These are phyloP conservation scores for Fusarium anguioides DNA, from an alignment of 2,329 filamentous ascomycete species.

Conservation along the genomic window DNA sequence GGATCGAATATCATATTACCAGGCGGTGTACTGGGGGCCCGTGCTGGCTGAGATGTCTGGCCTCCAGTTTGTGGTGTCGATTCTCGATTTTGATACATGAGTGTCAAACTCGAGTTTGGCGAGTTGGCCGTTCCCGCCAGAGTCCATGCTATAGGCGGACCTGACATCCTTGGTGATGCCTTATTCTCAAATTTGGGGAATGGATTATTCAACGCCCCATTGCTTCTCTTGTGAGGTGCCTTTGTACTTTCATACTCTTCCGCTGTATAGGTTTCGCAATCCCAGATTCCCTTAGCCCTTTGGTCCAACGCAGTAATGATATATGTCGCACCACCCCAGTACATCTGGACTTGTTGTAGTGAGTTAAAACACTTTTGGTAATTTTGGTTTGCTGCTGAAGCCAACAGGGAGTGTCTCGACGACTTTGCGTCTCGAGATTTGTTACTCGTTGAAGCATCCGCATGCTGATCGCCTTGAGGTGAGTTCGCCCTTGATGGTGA, in stretches of 20 bases:
- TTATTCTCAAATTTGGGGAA: constrained; percentile 59
- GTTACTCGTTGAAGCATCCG: constrained; percentile 2
- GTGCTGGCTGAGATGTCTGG: constrained; percentile 20
- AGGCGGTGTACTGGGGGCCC: constrained; percentile 60
- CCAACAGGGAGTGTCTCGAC: constrained; percentile 79
- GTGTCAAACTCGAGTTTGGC: constrained; percentile 82
- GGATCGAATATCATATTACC: constrained; percentile 71
- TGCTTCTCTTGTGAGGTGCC: constrained; percentile 58
- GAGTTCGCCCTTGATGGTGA: constrained; percentile 68
- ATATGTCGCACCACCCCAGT: constrained; percentile 89
- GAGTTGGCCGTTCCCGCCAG: constrained; percentile 90
- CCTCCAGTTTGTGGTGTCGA: not conserved
- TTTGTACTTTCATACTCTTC: constrained; percentile 84
- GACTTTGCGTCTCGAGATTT: constrained; percentile 50
- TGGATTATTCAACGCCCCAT: constrained; percentile 50
- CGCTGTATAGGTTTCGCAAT: constrained; percentile 73
- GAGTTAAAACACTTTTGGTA: constrained; percentile 90
- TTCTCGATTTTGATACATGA: constrained; percentile 74
- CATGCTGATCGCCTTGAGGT: constrained; percentile 51
- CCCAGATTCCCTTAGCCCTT: constrained; percentile 86
- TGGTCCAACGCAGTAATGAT: constrained; percentile 88
- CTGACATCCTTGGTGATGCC: constrained; percentile 59
- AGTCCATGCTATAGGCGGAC: constrained; percentile 79
- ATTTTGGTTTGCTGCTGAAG: constrained; percentile 85
- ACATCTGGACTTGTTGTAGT: constrained; percentile 80